Conservation (phyloP, 2,329 filamentous ascomycete genomes). For the Metarhizium anisopliae region DNA sequence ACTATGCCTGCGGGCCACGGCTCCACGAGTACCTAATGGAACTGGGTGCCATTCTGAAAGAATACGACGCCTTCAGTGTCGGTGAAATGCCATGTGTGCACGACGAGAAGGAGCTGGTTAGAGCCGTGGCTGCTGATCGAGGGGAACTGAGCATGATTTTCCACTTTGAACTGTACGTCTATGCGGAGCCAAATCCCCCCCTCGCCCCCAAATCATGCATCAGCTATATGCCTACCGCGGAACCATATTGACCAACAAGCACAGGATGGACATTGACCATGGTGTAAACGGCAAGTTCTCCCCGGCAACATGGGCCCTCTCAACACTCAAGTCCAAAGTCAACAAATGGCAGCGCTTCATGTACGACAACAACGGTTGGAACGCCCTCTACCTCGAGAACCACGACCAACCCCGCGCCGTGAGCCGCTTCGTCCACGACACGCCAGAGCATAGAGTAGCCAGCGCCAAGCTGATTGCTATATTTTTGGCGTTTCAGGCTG, state of each 20-base stretch:
- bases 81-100: constrained; percentile 40
- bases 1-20: constrained; percentile 45
- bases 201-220: too few species aligned
- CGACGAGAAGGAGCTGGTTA: constrained; percentile 33
- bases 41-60: constrained; percentile 32
- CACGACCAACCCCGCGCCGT: constrained; percentile 57
- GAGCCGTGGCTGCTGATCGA: constrained; percentile 43
- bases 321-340: constrained; percentile 42
- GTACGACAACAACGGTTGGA: constrained; percentile 53
- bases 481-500: constrained; percentile 47
- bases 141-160: constrained; percentile 64
- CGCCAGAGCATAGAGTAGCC: constrained; percentile 35
- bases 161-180: constrained; percentile 53
- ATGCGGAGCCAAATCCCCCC: not conserved
- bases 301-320: constrained; percentile 34
- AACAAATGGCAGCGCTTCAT: constrained; percentile 52
- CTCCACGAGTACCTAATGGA: constrained; percentile 38
- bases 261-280: constrained; percentile 40
- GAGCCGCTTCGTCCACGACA: constrained; percentile 43
- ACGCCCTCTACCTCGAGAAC: constrained; percentile 56
- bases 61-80: constrained; percentile 42
- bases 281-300: constrained; percentile 35
- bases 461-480: constrained; percentile 53
- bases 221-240: not conserved
- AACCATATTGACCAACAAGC: not conserved